Conservation (phyloP, 2,329 filamentous ascomycete species). For the Fusarium hainanense region DNA sequence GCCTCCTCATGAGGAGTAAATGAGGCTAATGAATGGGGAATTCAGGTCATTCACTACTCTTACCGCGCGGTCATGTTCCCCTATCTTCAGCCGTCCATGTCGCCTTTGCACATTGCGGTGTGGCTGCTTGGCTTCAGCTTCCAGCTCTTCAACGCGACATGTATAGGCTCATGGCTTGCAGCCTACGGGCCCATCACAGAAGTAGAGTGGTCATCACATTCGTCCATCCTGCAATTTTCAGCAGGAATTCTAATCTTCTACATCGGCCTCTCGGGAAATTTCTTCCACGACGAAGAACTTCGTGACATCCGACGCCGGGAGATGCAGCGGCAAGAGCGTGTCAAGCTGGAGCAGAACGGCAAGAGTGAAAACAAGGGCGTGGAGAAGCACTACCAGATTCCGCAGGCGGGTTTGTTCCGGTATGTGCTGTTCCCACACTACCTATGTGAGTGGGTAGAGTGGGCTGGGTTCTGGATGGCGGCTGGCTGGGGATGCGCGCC, state of each 20-base stretch:
- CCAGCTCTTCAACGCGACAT: slow-evolving; percentile 83
- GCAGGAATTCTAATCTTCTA: slow-evolving; percentile 81
- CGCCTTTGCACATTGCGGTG: slow-evolving; percentile 81
- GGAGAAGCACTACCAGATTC: slow-evolving; percentile 88
- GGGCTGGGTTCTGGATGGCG: slow-evolving; percentile 87
- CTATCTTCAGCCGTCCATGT: slow-evolving; percentile 89
- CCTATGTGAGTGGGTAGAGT: slow-evolving; percentile 96
- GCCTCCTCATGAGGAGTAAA: slow-evolving; percentile 9
- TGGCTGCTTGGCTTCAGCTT: slow-evolving; percentile 74
- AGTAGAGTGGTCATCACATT: slow-evolving; percentile 58
- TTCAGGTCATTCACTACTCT: slow-evolving; percentile 81
- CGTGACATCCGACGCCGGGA: slow-evolving; percentile 85
- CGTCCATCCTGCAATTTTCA: slow-evolving; percentile 60
- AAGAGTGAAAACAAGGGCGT: slow-evolving; percentile 33
- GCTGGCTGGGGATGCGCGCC: slow-evolving; percentile 75
- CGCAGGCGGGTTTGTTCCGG: slow-evolving; percentile 83
- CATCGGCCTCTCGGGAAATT: slow-evolving; percentile 80
- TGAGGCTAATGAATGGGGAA: background rate
- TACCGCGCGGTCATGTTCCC: slow-evolving; percentile 90
- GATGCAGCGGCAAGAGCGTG: slow-evolving; percentile 63
- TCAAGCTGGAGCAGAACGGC: slow-evolving; percentile 49
- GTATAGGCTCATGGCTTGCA: slow-evolving; percentile 82
- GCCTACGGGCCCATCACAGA: slow-evolving; percentile 79
- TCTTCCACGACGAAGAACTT: slow-evolving; percentile 89
- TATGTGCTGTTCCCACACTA: slow-evolving; percentile 93